Evolutionary conservation across 2,329 filamentous ascomycete species (phyloP), one percentile per base, ranked within the genome.

Genomic region (Diplodia sapinea): DNA sequence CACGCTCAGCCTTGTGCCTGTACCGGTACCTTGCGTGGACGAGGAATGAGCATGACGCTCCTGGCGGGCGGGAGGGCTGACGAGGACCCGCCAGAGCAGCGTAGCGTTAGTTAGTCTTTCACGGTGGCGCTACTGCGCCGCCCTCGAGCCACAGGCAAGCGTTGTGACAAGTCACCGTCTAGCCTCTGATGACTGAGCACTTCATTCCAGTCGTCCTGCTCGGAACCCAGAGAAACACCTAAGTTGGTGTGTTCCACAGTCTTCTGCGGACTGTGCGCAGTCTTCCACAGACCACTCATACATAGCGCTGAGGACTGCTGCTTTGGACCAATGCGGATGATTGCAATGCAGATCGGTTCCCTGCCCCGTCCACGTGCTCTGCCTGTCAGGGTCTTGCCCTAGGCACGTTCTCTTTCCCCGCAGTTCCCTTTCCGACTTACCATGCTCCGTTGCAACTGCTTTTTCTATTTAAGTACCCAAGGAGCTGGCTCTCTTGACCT

Each of bases 381-480:
- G 29, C 31, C 47, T n/a, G 59, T 63, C 47, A 52, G 59, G 59
- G 47, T 63, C 59, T 62, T 62, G 57, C 40, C n/a, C 51, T 51
- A 51, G 20, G 47, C 43, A 51, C n/a, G 50, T 63, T 63, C n/a
- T 17, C 4, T 17, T 51, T 63, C 59, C 59, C 59, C 59, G 59
- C 59, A 62, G 57, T 62, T 50, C 50, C 57, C 17, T 15, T 50
- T 12, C 40, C 57, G 57, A 62, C 31, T 43, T 26, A n/a, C 40
- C 26, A 51, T 63, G 47, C 50, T 52, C 59, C 15, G 36, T 23
- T 36, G 43, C 59, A 20, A 63, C 38, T 63, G 31, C 29, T 26
- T 9, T 9, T 51, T 33, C 31, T 63, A 63, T 51, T 38, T 63
- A 38, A 23, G 11, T 29, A 15, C 12, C 31, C 29, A 63, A 49